Percentiles rank a stretch among this genome's conserved stretches.
These are phyloP conservation scores for Colletotrichum sojae DNA, from an alignment of 2,329 filamentous ascomycete genomes.

Conservation along the genomic window DNA sequence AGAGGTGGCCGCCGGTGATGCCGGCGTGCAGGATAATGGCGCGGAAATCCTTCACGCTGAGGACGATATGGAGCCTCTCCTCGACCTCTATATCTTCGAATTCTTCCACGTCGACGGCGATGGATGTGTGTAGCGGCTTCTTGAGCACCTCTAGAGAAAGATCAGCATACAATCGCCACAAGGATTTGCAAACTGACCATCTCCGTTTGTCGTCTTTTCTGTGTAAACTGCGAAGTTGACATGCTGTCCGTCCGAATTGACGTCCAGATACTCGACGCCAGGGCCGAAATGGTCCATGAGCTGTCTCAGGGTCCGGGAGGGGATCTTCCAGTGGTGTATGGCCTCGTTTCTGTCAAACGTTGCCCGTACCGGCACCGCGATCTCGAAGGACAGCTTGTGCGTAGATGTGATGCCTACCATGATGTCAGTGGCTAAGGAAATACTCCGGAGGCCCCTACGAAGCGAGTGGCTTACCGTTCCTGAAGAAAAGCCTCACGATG, in stretches of 20 bases:
- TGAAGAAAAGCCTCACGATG: conserved; percentile 80
- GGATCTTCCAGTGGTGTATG: conserved; percentile 79
- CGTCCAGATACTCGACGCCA: conserved; percentile 84
- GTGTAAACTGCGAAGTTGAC: conserved; percentile 87
- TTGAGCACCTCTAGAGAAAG: conserved; percentile 76
- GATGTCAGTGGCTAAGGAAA: background rate
- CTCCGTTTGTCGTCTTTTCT: conserved; percentile 80
- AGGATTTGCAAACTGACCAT: conserved; percentile 49
- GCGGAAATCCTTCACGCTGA: conserved; percentile 87
- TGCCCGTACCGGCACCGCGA: conserved; percentile 80
- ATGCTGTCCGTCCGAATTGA: conserved; percentile 80
- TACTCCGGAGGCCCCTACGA: no score
- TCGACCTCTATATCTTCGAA: conserved; percentile 83
- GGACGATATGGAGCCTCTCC: conserved; percentile 82
- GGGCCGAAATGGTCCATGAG: conserved; percentile 86
- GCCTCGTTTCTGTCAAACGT: conserved; percentile 79
- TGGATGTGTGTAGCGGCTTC: conserved; percentile 85
- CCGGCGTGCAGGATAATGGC: conserved; percentile 84
- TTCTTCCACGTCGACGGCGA: conserved; percentile 81
- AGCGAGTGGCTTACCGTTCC: conserved; percentile 68
- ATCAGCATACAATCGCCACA: conserved; percentile 37
- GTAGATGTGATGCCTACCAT: conserved; percentile 78
- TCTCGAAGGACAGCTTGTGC: conserved; percentile 82
- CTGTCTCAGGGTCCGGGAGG: conserved; percentile 78
- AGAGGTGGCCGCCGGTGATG: conserved; percentile 75